Evolutionary conservation across 768 basidiomycete species (phyloP), one percentile per base, ranked within the genome.

Genomic region (Psilocybe azurescens): DNA sequence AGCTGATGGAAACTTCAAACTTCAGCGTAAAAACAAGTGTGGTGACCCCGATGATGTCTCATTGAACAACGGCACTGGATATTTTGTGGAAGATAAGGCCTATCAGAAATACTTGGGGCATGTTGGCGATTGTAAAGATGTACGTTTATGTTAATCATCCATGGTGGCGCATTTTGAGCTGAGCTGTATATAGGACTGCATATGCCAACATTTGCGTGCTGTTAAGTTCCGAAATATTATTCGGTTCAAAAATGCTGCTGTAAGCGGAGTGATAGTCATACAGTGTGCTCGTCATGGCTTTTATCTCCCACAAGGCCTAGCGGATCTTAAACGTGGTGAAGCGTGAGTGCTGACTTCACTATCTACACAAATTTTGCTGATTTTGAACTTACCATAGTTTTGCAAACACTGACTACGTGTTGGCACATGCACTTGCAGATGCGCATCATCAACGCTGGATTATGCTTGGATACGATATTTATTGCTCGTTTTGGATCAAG

Each of bases 381-480:
- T 20, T 41, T 5, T 53, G 3, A 51, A 18, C 49, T 50, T 10
- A 3, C 28, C 18, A 10, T 46, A 75, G 73, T 2, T 75, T 61
- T 60, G 56, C 60, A 0, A 50, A 65, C 36, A 70, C 67, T 0
- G 74, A 74, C 56, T 72, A 67, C 46, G 72, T 70, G 1, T 47
- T 75, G 4, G 61, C 63, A 3, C 38, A 62, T 53, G 48, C 66
- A 0, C 60, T 74, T 14, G 13, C 49, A 36, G 65, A 67, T 58
- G 53, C 61, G 11, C 5, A 30, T 41, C 36, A 65, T 5, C 56
- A 60, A 8, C 58, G 66, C 6, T 68, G 63, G 59, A 70, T 73
- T n/a, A 59, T 63, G 54, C 47, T 73, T 2, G 68, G 65, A 53
- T 77, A 74, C 49, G 73, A 77, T 52, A 73, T 76, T 20, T 71